Base-by-base conservation (phyloP, 2,329 filamentous ascomycete species). In the Arthroderma sp. region DNA sequence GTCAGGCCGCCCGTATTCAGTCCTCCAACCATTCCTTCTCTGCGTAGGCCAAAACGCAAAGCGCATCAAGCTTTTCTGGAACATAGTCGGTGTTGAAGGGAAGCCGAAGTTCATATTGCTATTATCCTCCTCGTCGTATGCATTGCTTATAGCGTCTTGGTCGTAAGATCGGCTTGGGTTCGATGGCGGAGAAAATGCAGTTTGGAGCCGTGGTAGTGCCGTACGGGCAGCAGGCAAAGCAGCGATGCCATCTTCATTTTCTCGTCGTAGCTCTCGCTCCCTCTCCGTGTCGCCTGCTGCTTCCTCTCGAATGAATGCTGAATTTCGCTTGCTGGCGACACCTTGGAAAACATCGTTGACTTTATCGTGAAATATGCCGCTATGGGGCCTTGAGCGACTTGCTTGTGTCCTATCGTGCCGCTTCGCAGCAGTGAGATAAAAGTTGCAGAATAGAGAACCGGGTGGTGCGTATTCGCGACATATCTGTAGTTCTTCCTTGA, bases 401-500 rank as follows among this genome's bases (percentile, higher is more conserved):
- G 63, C 36, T 56, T 81, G 63, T 43, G 59, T 65, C 51, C 29
- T 42, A 6, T 53, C 52, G 15, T 61, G 52, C 46, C 80, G 70
- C 53, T 83, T 81, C 5, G 86, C 76, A 1, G 82, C 78, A 0
- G 89, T 96, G 52, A 95, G 84, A 64, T 86, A 95, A 70, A 95
- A 95, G 61, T 94, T 88, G 69, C 88, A 95, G 27, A 84, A 85
- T 6, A 95, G 84, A 29, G 84, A 83, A 58, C 91, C 85, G 0
- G 85, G 83, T 1, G 89, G 89, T 6, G 89, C 88, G 41, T 80
- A 82, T 62, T 95, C 85, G 55, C 86, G 78, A 65, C 89, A 94
- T 55, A 95, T 94, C 40, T 87, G 78, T 47, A 95, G 72, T 62
- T 95, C 89, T 64, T 95, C 88, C 52, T 85, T 84, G 72, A 95